Conservation (phyloP, 306 rosid genomes). For the Comarum palustre region DNA sequence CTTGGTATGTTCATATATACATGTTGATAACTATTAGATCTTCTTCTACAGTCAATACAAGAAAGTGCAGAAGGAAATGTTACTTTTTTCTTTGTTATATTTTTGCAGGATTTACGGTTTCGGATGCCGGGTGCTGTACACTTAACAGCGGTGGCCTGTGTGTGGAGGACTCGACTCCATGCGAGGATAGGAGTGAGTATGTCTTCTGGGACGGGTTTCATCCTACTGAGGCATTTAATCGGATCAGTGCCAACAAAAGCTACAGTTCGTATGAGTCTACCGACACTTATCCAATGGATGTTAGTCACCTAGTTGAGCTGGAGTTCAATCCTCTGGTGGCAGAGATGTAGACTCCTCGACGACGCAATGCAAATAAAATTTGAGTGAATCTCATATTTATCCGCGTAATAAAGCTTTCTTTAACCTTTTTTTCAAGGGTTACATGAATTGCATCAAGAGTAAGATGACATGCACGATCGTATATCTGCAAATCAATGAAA, state of each 20-base stretch:
- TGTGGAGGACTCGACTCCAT: conserved; percentile 20
- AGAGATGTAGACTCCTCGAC: background rate
- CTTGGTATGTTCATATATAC: background rate
- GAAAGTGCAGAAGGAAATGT: background rate
- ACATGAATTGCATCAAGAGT: background rate
- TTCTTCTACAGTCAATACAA: background rate
- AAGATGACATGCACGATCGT: no score
- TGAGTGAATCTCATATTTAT: background rate
- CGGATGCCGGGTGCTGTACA: conserved; percentile 34
- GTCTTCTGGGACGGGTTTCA: conserved; percentile 52
- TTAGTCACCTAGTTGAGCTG: conserved; percentile 25
- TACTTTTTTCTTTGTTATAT: background rate
- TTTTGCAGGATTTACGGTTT: conserved; percentile 35
- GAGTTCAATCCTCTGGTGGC: conserved; percentile 7
- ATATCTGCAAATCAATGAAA: no score
- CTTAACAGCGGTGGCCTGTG: conserved; percentile 30
- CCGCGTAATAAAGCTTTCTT: background rate
- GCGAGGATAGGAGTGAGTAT: conserved; percentile 42
- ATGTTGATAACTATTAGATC: background rate
- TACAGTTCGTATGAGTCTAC: conserved; percentile 11
- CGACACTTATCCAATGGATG: conserved; percentile 40
- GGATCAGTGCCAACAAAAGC: conserved; percentile 10
- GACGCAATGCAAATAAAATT: background rate
- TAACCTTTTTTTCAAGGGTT: background rate
- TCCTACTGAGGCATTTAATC: conserved; percentile 37